phyloP scores from a whole-genome alignment of 2,329 filamentous ascomycete genomes.

The Penicillium occitanis region DNA sequence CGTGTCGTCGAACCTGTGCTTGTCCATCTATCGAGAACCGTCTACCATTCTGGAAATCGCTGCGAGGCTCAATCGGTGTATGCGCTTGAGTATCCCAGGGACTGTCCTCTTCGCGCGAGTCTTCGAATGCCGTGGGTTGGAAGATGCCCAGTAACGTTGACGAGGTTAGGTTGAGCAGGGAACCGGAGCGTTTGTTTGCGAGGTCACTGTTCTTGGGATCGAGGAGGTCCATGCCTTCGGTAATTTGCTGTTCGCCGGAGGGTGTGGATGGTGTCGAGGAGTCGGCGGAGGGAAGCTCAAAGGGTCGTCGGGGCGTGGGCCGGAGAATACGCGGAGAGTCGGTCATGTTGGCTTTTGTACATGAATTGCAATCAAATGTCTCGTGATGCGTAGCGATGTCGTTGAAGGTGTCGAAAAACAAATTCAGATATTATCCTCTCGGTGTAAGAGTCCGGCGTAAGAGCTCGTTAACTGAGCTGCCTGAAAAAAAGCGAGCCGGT shows the following conservation, averaged over 20 bases:
- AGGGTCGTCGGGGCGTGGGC: constrained; percentile 70
- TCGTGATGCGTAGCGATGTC: neutral
- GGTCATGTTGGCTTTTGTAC: constrained; percentile 28
- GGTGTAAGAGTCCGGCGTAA: neutral
- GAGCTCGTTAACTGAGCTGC: constrained; percentile 3
- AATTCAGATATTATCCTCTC: neutral
- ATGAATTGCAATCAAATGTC: neutral
- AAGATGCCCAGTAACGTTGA: constrained; percentile 93
- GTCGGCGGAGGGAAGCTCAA: constrained; percentile 56
- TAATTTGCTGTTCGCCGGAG: constrained; percentile 35
- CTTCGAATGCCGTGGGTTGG: constrained; percentile 61
- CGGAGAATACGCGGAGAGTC: constrained; percentile 59
- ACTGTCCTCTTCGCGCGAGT: constrained; percentile 60
- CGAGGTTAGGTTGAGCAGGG: constrained; percentile 80
- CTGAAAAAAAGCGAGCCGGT: neutral
- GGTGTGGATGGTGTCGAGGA: constrained; percentile 46
- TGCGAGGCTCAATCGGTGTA: constrained; percentile 25
- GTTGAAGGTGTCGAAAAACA: neutral
- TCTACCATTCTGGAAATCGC: constrained; percentile 24
- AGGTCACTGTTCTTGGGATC: constrained; percentile 33
- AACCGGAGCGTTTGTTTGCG: constrained; percentile 67
- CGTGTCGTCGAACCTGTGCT: constrained; percentile 26
- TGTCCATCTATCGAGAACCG: constrained; percentile 25
- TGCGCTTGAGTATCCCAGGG: constrained; percentile 78
- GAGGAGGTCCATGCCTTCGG: constrained; percentile 33